Base-by-base conservation (phyloP, 345 rosid species). In the Citrus cavaleriei region DNA sequence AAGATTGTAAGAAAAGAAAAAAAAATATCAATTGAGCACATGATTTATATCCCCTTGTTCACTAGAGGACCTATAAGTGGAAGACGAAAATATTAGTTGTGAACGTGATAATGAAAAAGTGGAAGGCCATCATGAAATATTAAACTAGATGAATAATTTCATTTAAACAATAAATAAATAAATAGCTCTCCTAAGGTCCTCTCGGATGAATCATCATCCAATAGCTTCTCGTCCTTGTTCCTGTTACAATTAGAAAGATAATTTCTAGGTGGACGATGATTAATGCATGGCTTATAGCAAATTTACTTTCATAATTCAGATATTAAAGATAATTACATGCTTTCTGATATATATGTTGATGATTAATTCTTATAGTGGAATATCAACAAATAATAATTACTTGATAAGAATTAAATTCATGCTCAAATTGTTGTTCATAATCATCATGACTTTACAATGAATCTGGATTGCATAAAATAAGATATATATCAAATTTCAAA, bases 21-120 rank as follows among this genome's bases (percentile, higher is more conserved):
- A 30, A 61, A 6, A 30, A 61, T 24, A 61, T 74, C 68, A 61
- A 74, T 61, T 61, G 27, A 74, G 68, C 68, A 61, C 5, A 61
- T 27, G 58, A 58, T 73, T 34, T 35, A 38, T 73, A 32, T 25
- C 4, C 14, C 67, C 9, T 37, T 3, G 3, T 77, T 13, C 37
- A 27, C 10, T 18, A 22, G 57, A 77, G 6, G 25, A 42, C 57
- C 30, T 32, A 59, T 10, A 5, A 77, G 59, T 19, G 7, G 46
- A 27, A 68, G 18, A 14, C 35, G 16, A 64, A 9, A 28, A 60
- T 10, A 71, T 66, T 13, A 74, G 70, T 42, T 42, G 55, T 79
- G 74, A 74, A 68, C 75, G 71, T 61, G 73, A 84, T 73, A 28
- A 72, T 72, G 77, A 76, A 61, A 78, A 79, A 58, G 27, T 46